Percentiles rank a stretch among this genome's conserved stretches.
Conservation (phyloP, 305 asterid species). For the Ilex paraguariensis region DNA sequence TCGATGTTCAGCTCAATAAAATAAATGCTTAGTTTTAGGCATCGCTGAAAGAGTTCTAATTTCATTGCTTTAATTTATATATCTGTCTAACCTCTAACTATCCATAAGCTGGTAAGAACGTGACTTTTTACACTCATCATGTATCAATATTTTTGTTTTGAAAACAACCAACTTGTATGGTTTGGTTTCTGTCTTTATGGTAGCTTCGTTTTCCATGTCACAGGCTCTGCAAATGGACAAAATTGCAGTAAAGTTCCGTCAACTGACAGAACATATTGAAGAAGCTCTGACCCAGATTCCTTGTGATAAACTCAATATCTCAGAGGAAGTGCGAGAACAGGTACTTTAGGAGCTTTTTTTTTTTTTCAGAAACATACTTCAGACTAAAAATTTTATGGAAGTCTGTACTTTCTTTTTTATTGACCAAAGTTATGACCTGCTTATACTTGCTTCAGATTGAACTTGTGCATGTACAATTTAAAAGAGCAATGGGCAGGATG, state of each 20-base stretch:
- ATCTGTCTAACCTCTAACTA: too few relatives aligned
- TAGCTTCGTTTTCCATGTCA: slow-evolving; percentile 6
- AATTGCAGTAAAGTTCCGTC: slow-evolving; percentile 54
- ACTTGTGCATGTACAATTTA: slow-evolving; percentile 84
- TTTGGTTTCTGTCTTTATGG: not conserved
- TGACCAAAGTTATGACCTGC: slow-evolving; percentile 1
- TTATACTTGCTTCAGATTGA: slow-evolving; percentile 46
- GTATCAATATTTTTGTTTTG: too few relatives aligned
- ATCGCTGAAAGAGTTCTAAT: too few relatives aligned
- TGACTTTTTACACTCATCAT: too few relatives aligned
- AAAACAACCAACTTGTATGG: too few relatives aligned
- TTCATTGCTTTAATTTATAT: too few relatives aligned
- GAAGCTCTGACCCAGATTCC: slow-evolving; percentile 66
- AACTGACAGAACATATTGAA: slow-evolving; percentile 61
- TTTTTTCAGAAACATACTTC: not conserved
- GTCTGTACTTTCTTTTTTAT: slow-evolving; percentile 2
- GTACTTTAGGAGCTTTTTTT: slow-evolving; percentile 21
- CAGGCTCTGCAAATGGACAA: slow-evolving; percentile 82
- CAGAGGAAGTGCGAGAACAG: slow-evolving; percentile 94
- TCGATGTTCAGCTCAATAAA: too few relatives aligned
- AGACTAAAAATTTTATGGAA: not conserved
- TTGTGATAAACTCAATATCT: slow-evolving; percentile 55
- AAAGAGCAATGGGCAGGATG: slow-evolving; percentile 63
- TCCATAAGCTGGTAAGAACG: too few relatives aligned
- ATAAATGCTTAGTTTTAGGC: too few relatives aligned